These are phyloP conservation scores for Cotoneaster glaucophyllus DNA, from an alignment of 306 rosid species.

Conservation along the genomic window DNA sequence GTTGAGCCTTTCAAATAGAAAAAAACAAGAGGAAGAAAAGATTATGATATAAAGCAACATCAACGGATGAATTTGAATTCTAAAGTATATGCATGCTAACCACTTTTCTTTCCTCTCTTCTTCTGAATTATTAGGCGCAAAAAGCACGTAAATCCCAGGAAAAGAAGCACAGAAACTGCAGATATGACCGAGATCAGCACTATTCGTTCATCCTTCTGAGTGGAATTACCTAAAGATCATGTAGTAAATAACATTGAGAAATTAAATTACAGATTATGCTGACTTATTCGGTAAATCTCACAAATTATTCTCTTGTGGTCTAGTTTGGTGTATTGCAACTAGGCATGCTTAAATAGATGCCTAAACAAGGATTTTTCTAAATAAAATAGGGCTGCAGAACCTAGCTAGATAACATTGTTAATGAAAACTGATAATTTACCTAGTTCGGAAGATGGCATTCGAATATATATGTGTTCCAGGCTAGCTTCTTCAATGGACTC, in stretches of 20 bases:
- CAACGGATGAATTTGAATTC: too few relatives aligned
- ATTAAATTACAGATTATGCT: neutral
- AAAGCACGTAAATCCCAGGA: neutral
- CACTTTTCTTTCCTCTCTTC: constrained; percentile 7
- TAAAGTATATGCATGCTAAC: neutral
- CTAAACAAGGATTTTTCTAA: too few relatives aligned
- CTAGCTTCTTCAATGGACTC: neutral
- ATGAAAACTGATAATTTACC: neutral
- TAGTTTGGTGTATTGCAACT: too few relatives aligned
- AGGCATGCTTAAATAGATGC: too few relatives aligned
- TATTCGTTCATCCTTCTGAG: neutral
- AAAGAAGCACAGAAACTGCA: neutral
- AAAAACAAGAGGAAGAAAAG: too few relatives aligned
- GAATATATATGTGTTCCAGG: constrained; percentile 21
- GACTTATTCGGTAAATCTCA: neutral
- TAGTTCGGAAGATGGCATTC: constrained; percentile 29
- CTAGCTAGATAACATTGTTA: too few relatives aligned
- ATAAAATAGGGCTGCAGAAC: too few relatives aligned
- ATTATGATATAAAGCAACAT: too few relatives aligned
- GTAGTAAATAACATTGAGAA: neutral
- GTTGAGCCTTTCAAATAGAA: neutral
- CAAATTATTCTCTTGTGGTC: too few relatives aligned
- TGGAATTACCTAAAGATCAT: neutral
- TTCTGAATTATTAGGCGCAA: neutral
- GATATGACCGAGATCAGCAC: neutral